Evolutionary conservation across 495 filamentous ascomycete genomes (phyloP).

Genomic region (Clohesyomyces aquaticus): DNA sequence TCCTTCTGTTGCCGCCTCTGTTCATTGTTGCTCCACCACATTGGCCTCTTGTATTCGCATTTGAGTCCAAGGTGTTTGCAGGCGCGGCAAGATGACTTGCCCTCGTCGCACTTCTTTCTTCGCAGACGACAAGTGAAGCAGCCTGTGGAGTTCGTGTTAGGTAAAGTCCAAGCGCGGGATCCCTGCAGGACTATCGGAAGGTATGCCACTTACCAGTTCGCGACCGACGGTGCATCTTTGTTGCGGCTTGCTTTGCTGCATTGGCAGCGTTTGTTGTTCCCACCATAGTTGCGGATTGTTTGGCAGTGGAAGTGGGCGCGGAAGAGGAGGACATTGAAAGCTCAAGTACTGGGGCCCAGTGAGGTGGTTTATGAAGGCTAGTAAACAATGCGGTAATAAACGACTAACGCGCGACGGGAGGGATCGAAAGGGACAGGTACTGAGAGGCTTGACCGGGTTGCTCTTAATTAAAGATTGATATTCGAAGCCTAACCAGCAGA

Average conservation of each 20-base stretch:
- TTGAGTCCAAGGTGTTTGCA: constrained; percentile 83
- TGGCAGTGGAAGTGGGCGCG: constrained; percentile 39
- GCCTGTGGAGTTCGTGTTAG: constrained; percentile 58
- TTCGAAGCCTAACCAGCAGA: constrained; percentile 46
- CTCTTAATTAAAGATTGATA: constrained; percentile 50
- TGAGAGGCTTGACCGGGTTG: constrained; percentile 40
- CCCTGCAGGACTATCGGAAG: constrained; percentile 33
- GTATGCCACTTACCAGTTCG: constrained; percentile 66
- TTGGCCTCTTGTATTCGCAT: constrained; percentile 94
- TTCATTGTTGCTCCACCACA: constrained; percentile 96
- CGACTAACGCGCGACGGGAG: constrained; percentile 43
- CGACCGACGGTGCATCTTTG: constrained; percentile 89
- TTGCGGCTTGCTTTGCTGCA: constrained; percentile 61
- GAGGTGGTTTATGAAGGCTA: constrained; percentile 39
- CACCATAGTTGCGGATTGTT: constrained; percentile 49
- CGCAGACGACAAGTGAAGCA: constrained; percentile 97
- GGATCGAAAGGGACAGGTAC: constrained; percentile 44
- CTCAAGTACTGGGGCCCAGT: constrained; percentile 39
- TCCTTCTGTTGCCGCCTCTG: constrained; percentile 87
- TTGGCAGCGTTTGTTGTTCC: constrained; percentile 51
- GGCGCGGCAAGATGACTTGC: constrained; percentile 79
- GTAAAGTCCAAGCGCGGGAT: constrained; percentile 39
- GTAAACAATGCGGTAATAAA: constrained; percentile 43
- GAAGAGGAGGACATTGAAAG: constrained; percentile 42
- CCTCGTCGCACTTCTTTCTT: constrained; percentile 98